Evolutionary conservation across 495 filamentous ascomycete genomes (phyloP), one percentile per base, ranked within the genome.

Genomic region (Gamarada debralockiae): DNA sequence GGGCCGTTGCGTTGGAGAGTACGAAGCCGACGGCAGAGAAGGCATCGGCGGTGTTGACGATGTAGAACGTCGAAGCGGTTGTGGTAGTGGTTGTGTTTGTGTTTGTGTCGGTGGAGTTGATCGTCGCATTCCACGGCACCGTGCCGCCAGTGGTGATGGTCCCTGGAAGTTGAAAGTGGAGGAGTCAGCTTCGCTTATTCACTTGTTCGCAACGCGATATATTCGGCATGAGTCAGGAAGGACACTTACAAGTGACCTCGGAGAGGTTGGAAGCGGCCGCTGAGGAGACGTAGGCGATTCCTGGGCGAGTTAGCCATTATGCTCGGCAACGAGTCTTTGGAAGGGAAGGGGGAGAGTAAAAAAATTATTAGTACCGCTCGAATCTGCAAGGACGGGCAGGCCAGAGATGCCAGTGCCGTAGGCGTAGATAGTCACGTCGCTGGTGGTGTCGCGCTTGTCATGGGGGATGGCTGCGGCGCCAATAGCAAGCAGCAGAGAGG

Each of bases 401-500:
- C 45, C 45, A 15, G 45, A 31, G 12, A 48, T 48, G 20, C 25
- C 25, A 5, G 45, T 48, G 4, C 45, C 45, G 25, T 48, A 48
- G 10, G 45, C 45, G 29, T 48, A 48, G 9, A 48, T n/a, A 12
- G 23, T 48, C 4, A 48, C 45, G 18, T 48, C 45, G 48, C 72
- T 33, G 65, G 74, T 0, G 65, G 15, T 2, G 21, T 15, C 25
- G 20, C 21, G 2, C n/a, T 48, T 29, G 25, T 34, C 31, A 8
- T 34, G 31, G 31, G 31, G 31, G 31, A 34, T 62, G 3, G 46
- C 27, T 1, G 60, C 69, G 3, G 31, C 36, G 8, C 60, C 61
- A 40, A 64, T 70, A 37, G 71, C 72, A 0, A 71, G 70, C 0
- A 53, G 75, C 15, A 70, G 72, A 23, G 71, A 74, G 56, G 73